Base-by-base conservation (phyloP, 805 yeast species). In the Saccharomyces kudriavzevii region DNA sequence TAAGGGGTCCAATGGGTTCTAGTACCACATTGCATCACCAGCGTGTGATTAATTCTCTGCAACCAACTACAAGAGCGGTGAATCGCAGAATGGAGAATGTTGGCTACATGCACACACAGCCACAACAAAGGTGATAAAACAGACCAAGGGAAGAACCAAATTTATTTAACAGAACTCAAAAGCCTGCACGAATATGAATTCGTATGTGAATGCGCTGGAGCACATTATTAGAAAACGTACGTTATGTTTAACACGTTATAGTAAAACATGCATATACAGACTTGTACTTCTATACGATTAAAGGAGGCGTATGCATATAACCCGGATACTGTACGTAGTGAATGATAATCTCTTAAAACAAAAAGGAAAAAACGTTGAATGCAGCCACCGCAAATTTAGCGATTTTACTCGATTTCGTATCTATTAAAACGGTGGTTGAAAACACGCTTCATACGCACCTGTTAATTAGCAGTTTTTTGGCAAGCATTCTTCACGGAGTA, bases 31-130 rank as follows among this genome's bases (percentile, higher is more conserved):
- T 55, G n/a, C 66, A 58, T 40, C 67, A 64, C 48, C 70, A 65
- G 48, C 51, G 70, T 35, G 55, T 58, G 28, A 53, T 63, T 43
- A 63, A 66, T 43, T 61, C 70, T 5, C 49, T 67, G 26, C 72
- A 68, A 30, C 77, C 77, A 6, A 67, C 74, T 0, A 74, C 77
- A 10, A 66, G 77, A 54, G 76, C 77, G 0, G 77, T 73, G 2
- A 71, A 72, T 55, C 63, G 75, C 54, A 57, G 71, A 20, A 58
- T 65, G 57, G 70, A 67, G 45, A 62, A 62, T 35, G 43, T 35
- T 17, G 43, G 43, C 22, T 35, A 35, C 24, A 35, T 35, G 43
- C 43, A 35, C 17, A 20, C 43, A 17, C 43, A 35, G 43, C 22
- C 22, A 35, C 43, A 35, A 35, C 43, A 35, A 35, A 35, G 43